These are phyloP conservation scores for Trichoderma sp. DNA, from an alignment of 2,329 filamentous ascomycete species.

Conservation along the genomic window DNA sequence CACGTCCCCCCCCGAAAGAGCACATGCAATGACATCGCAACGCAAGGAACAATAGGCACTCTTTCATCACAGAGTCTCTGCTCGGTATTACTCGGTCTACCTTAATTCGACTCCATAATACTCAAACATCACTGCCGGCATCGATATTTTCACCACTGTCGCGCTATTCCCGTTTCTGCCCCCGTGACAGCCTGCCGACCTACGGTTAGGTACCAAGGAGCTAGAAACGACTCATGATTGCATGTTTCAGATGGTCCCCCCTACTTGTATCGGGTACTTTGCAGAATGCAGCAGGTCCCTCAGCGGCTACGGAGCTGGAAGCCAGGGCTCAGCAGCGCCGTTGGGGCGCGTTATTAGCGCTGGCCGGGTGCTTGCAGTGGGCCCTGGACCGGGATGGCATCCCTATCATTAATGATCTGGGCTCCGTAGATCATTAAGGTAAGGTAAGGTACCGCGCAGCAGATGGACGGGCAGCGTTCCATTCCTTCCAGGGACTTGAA, in stretches of 20 bases:
- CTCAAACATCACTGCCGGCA: too few species aligned
- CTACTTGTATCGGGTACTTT: slow-evolving; percentile 1
- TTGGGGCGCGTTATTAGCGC: slow-evolving; percentile 25
- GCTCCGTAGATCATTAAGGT: neutral
- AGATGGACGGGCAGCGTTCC: too few species aligned
- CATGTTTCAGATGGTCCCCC: slow-evolving; percentile 23
- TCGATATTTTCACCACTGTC: too few species aligned
- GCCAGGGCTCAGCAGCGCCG: slow-evolving; percentile 4
- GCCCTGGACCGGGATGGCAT: slow-evolving; percentile 17
- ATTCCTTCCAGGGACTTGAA: too few species aligned
- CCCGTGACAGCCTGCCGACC: neutral
- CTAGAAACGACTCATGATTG: neutral
- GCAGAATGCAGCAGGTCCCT: slow-evolving; percentile 23
- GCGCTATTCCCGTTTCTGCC: neutral
- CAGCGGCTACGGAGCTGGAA: slow-evolving; percentile 7
- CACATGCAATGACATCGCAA: too few species aligned
- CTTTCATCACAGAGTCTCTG: too few species aligned
- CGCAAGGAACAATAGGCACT: too few species aligned
- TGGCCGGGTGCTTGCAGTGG: slow-evolving; percentile 17
- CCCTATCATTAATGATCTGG: slow-evolving; percentile 26
- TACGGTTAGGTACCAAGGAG: neutral
- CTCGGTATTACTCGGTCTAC: too few species aligned
- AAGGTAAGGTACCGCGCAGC: neutral
- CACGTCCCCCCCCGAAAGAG: too few species aligned
- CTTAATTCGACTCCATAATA: too few species aligned